These are phyloP conservation scores for Coniferiporia weirii DNA, from an alignment of 1,284 basidiomycete species.

Conservation along the genomic window DNA sequence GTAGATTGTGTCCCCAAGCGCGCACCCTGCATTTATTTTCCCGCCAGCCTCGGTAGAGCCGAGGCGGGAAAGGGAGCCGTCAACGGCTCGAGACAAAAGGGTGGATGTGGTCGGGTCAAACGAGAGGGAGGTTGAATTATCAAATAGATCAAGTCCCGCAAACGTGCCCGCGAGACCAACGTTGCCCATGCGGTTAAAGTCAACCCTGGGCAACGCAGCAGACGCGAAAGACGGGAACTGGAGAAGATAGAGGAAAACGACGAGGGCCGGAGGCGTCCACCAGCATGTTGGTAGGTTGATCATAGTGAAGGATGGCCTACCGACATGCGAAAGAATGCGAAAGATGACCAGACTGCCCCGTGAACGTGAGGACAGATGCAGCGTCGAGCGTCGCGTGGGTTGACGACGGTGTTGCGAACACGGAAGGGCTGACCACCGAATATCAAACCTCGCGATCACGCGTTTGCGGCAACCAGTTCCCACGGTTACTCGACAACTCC, in stretches of 20 bases:
- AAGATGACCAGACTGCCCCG: slow-evolving; percentile 14
- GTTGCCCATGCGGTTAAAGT: slow-evolving; percentile 86
- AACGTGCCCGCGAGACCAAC: slow-evolving; percentile 86
- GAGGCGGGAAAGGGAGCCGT: slow-evolving; percentile 58
- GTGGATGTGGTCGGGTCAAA: slow-evolving; percentile 68
- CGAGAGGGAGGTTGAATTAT: slow-evolving; percentile 46
- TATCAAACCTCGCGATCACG: neutral
- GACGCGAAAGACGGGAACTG: slow-evolving; percentile 34
- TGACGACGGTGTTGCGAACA: neutral
- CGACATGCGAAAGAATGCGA: slow-evolving; percentile 10
- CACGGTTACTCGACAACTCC: slow-evolving; percentile 1
- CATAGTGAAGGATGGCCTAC: slow-evolving; percentile 17
- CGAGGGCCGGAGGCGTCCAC: slow-evolving; percentile 18
- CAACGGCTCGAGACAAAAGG: slow-evolving; percentile 57
- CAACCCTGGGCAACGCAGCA: slow-evolving; percentile 72
- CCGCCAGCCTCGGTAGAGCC: slow-evolving; percentile 71
- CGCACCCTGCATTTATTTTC: slow-evolving; percentile 59
- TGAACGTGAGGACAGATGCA: slow-evolving; percentile 3
- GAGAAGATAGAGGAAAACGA: slow-evolving; percentile 23
- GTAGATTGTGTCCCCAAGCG: slow-evolving; percentile 60
- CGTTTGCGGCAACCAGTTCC: slow-evolving; percentile 5
- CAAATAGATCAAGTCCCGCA: slow-evolving; percentile 75
- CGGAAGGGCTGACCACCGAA: neutral
- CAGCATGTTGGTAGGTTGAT: slow-evolving; percentile 17
- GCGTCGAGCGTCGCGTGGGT: slow-evolving; percentile 15